phyloP scores from a whole-genome alignment of 2,329 filamentous ascomycete species.

The Colletotrichum karsti region DNA sequence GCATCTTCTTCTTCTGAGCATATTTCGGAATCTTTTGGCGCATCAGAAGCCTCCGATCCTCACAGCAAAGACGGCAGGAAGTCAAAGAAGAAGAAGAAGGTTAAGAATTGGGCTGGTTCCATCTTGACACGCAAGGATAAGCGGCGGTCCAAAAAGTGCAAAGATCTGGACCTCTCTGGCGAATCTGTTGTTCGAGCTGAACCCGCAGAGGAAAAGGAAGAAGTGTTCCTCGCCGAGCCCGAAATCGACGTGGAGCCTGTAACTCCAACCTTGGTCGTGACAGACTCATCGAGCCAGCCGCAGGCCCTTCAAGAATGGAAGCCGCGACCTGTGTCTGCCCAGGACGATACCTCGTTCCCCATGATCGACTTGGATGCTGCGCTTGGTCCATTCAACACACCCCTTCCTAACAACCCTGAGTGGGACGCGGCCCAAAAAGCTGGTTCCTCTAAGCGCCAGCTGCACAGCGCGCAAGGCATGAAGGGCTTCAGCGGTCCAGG shows the following conservation, averaged over 20 bases:
- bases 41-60: conserved; percentile 34
- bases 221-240: conserved; percentile 36
- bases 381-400: conserved; percentile 90
- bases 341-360: conserved; percentile 70
- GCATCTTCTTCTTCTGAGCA: conserved; percentile 44
- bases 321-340: conserved; percentile 43
- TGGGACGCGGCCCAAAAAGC: conserved; percentile 73
- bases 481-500: conserved; percentile 74
- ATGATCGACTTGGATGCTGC: conserved; percentile 96
- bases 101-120: conserved; percentile 76
- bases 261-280: conserved; percentile 50
- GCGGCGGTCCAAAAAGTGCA: conserved; percentile 47
- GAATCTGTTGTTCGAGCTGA: neutral
- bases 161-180: conserved; percentile 20
- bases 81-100: conserved; percentile 73
- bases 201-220: conserved; percentile 30
- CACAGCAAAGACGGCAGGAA: conserved; percentile 43
- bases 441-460: conserved; percentile 65
- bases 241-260: conserved; percentile 37
- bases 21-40: conserved; percentile 37
- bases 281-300: conserved; percentile 44
- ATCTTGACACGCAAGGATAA: conserved; percentile 72
- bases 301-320: conserved; percentile 43
- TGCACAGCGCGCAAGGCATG: conserved; percentile 81
- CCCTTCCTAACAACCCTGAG: conserved; percentile 67